Base-by-base conservation (phyloP, 2,329 filamentous ascomycete genomes). In the Aureobasidium musti region DNA sequence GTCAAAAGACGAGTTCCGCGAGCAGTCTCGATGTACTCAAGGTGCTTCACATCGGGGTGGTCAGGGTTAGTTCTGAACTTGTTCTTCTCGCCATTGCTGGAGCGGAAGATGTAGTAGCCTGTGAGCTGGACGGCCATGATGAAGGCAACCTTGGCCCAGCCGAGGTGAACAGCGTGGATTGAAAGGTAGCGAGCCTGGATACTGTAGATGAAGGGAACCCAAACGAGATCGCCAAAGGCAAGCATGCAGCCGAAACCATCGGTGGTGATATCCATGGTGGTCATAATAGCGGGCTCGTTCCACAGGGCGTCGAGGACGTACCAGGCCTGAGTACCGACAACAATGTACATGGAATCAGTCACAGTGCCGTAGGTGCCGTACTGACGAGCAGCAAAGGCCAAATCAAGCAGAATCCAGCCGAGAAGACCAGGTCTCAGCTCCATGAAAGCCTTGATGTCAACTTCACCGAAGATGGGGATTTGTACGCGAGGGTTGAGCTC, bases 201-300 rank as follows among this genome's bases (percentile, higher is more conserved):
- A 21, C 87, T 90, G 82, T 97, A 98, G 67, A 91, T 83, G 76
- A 96, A 96, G 0, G 94, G 94, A 2, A 97, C 86, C 94, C 94
- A 98, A 69, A 90, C 91, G 6, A 97, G 83, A 73, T 98, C 94
- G 66, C 92, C 94, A 75, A 97, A 97, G 1, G 91, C 83, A 39
- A 98, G 84, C 94, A 98, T 98, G 81, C 92, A 92, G 63, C 94
- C 94, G 72, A 98, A 97, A 6, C 94, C 94, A 73, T 98, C 94
- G 49, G 88, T 91, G 61, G 89, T 96, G 71, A 97, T 90, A 75
- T 98, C 94, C 80, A 98, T 97, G 37, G 92, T 97, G 1, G 93
- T 97, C 70, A 97, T 81, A 69, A 97, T 90, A 2, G 92, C 90
- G 0, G 91, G 84, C 77, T 98, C 94, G 85, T 94, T 95, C 82